Percentiles rank a stretch among this genome's conserved stretches.
Conservation (phyloP, 176 grass and related monocot species). For the Metroxylon sagu region DNA sequence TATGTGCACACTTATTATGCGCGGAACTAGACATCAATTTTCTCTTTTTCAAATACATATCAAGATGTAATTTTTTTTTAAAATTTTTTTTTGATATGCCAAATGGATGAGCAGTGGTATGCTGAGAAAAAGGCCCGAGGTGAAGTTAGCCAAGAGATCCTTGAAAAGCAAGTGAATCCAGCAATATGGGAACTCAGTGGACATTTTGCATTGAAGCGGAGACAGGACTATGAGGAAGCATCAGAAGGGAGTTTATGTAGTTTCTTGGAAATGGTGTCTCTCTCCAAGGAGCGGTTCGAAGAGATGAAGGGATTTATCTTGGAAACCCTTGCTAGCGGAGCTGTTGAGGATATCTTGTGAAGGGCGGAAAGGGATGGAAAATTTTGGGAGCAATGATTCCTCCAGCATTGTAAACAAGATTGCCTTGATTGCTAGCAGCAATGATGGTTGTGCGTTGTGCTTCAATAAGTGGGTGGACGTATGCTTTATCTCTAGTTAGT, state of each 20-base stretch:
- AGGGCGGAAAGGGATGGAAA: too few relatives aligned
- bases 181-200: constrained; percentile 24
- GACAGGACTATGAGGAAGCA: constrained; percentile 10
- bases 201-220: constrained; percentile 13
- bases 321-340: not conserved
- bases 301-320: constrained; percentile 2
- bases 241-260: constrained; percentile 6
- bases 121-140: constrained; percentile 3
- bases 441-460: too few relatives aligned
- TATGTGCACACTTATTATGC: too few relatives aligned
- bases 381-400: too few relatives aligned
- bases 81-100: too few relatives aligned
- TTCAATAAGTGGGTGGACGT: too few relatives aligned
- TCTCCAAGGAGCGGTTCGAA: not conserved
- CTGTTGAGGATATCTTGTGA: not conserved
- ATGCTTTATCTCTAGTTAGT: too few relatives aligned
- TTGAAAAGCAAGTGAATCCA: constrained; percentile 18
- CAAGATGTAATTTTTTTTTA: not conserved
- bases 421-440: too few relatives aligned
- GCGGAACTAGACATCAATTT: too few relatives aligned
- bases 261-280: constrained; percentile 2
- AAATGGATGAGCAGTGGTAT: constrained; percentile 9
- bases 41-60: too few relatives aligned
- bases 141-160: constrained; percentile 10
- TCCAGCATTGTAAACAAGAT: too few relatives aligned